Evolutionary conservation across 768 basidiomycete genomes (phyloP).

Genomic region (Tulasnella sp.): DNA sequence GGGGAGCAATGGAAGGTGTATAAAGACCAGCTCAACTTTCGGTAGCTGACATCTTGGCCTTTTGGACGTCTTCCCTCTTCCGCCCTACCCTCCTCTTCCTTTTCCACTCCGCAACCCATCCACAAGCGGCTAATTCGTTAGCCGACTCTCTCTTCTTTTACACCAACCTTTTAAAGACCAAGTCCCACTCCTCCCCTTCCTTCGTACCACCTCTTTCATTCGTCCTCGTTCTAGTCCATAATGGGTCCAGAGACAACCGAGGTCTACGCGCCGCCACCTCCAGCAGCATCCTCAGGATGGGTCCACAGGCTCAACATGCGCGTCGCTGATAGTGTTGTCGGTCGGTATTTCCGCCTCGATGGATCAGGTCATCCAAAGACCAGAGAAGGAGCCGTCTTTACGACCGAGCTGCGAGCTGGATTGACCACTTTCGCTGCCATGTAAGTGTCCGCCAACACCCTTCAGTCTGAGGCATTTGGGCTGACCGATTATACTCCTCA

Average conservation of each 20-base stretch:
- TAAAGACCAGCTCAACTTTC: not conserved
- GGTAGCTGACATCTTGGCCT: not conserved
- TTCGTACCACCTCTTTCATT: not conserved
- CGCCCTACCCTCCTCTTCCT: not conserved
- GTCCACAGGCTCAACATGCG: conserved; percentile 36
- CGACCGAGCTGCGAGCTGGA: conserved; percentile 31
- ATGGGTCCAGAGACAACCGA: not conserved
- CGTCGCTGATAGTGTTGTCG: conserved; percentile 40
- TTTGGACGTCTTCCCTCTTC: not conserved
- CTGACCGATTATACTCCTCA: not conserved
- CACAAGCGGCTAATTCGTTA: not conserved
- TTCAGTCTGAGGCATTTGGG: not conserved
- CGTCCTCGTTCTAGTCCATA: not conserved
- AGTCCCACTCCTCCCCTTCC: not conserved
- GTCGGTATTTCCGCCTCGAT: conserved; percentile 66
- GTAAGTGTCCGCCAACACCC: conserved; percentile 33
- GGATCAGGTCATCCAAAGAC: conserved; percentile 59
- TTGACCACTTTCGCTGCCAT: conserved; percentile 25
- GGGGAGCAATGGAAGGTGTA: not conserved
- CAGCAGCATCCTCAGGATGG: not conserved
- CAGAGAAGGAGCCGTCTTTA: conserved; percentile 55
- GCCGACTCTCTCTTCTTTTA: not conserved
- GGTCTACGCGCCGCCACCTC: not conserved
- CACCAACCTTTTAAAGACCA: too few species aligned
- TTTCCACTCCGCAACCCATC: not conserved